phyloP scores from a whole-genome alignment of 805 yeast species.

The Candida argentea region DNA sequence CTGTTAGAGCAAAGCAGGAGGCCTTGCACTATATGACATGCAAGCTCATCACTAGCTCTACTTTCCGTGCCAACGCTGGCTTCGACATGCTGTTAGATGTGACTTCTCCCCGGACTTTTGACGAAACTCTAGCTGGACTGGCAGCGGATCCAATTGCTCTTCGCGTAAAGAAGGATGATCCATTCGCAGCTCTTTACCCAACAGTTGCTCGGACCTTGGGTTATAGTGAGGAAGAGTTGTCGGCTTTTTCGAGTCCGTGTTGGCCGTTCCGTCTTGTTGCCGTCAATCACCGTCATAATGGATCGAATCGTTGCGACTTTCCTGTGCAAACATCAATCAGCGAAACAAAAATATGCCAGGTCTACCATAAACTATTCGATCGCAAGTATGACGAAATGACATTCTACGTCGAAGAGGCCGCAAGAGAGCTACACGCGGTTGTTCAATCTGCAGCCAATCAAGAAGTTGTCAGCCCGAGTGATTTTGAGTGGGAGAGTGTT shows the following conservation, averaged over 20 bases:
- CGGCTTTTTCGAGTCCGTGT: too few relatives aligned
- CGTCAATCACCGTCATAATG: constrained; percentile 58
- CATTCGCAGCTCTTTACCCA: constrained; percentile 40
- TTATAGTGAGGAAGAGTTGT: constrained; percentile 14
- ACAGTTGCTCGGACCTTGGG: constrained; percentile 38
- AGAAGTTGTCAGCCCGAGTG: constrained; percentile 9
- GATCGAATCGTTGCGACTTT: constrained; percentile 53
- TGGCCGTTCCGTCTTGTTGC: constrained; percentile 49
- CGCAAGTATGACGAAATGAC: constrained; percentile 41
- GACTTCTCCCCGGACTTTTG: constrained; percentile 30
- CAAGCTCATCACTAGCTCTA: constrained; percentile 42
- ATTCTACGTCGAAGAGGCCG: constrained; percentile 56
- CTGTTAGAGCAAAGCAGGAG: constrained; percentile 58
- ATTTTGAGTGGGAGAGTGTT: constrained; percentile 14
- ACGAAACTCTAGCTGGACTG: constrained; percentile 38
- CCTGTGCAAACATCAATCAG: constrained; percentile 17
- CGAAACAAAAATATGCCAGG: constrained; percentile 38
- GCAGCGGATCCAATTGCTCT: constrained; percentile 39
- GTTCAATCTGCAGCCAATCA: constrained; percentile 10
- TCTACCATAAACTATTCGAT: constrained; percentile 36
- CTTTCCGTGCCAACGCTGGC: constrained; percentile 55
- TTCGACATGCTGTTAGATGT: constrained; percentile 71
- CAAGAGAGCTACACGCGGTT: constrained; percentile 27
- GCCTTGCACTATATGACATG: constrained; percentile 36
- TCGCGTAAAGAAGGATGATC: constrained; percentile 47